A percentile compares a stretch with the other conserved stretches of the same genome.
These are phyloP conservation scores for Mortierella claussenii DNA, from an alignment of 192 early-diverging fungal species.

Conservation along the genomic window DNA sequence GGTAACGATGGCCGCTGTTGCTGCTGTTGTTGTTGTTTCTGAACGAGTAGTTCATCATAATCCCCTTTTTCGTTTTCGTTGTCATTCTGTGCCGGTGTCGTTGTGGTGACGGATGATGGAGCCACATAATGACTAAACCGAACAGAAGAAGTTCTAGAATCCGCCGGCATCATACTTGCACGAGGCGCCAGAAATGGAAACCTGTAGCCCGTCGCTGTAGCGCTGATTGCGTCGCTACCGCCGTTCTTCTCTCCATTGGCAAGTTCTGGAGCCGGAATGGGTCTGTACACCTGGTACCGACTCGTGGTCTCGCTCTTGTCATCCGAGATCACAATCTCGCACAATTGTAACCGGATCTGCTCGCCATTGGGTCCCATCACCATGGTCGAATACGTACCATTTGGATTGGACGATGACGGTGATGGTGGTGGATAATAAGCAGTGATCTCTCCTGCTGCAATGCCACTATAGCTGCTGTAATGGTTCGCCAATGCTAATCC, in stretches of 20 bases:
- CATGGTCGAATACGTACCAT: slow-evolving; percentile 39
- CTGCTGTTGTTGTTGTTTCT: too few relatives aligned
- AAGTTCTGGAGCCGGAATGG: slow-evolving; percentile 7
- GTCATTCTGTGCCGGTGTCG: neutral
- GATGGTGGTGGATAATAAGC: slow-evolving; percentile 28
- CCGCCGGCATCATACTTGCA: slow-evolving; percentile 3
- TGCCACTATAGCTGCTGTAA: too few relatives aligned
- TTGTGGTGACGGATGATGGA: too few relatives aligned
- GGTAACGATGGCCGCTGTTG: neutral
- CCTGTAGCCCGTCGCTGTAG: slow-evolving; percentile 16
- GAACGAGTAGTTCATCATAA: too few relatives aligned
- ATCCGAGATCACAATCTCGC: slow-evolving; percentile 47
- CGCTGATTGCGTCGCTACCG: neutral
- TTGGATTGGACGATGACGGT: slow-evolving; percentile 13
- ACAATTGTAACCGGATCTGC: slow-evolving; percentile 34
- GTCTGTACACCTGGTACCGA: slow-evolving; percentile 48
- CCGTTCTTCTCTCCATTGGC: too few relatives aligned
- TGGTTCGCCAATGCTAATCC: too few relatives aligned
- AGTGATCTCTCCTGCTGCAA: slow-evolving; percentile 8
- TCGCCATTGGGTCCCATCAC: slow-evolving; percentile 38
- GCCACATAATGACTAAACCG: slow-evolving; percentile 19
- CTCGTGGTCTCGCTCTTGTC: slow-evolving; percentile 44
- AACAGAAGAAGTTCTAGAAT: slow-evolving; percentile 31
- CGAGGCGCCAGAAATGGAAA: slow-evolving; percentile 16
- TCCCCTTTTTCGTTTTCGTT: slow-evolving; percentile 4